Percentiles rank a stretch among this genome's conserved stretches.
phyloP scores from a whole-genome alignment of 352 stramenopile genomes.

The Globisporangium radiosum region DNA sequence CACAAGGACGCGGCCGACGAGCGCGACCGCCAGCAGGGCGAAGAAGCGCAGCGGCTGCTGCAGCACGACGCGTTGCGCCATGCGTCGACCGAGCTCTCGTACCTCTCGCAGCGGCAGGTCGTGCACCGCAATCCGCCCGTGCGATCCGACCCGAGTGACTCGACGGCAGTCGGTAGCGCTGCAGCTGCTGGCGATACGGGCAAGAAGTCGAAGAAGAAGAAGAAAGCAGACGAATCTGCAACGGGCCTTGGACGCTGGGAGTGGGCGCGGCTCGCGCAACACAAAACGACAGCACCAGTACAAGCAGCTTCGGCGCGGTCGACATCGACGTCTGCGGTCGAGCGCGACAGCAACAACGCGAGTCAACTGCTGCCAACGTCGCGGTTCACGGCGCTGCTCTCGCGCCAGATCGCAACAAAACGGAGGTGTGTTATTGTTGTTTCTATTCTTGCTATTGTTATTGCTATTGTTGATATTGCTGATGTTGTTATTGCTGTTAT shows the following conservation, averaged over 20 bases:
- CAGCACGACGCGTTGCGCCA: constrained; percentile 41
- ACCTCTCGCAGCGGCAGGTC: constrained; percentile 74
- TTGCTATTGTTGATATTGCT: background rate
- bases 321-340: background rate
- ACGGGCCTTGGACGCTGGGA: constrained; percentile 54
- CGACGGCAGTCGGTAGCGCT: background rate
- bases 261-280: constrained; percentile 52
- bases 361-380: constrained; percentile 9
- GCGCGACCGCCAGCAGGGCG: constrained; percentile 14
- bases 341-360: background rate
- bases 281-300: constrained; percentile 13
- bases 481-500: background rate
- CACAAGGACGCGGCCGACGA: constrained; percentile 22
- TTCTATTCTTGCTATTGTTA: too few species aligned
- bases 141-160: constrained; percentile 14
- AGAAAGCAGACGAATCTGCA: constrained; percentile 25
- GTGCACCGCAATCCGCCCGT: constrained; percentile 67
- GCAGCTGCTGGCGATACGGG: constrained; percentile 22
- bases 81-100: constrained; percentile 63
- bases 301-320: background rate
- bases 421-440: background rate
- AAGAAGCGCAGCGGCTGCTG: constrained; percentile 25
- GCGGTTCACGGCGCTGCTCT: constrained; percentile 22
- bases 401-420: constrained; percentile 20
- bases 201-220: constrained; percentile 24